phyloP scores from a whole-genome alignment of 495 filamentous ascomycete species.

The Apodospora peruviana region DNA sequence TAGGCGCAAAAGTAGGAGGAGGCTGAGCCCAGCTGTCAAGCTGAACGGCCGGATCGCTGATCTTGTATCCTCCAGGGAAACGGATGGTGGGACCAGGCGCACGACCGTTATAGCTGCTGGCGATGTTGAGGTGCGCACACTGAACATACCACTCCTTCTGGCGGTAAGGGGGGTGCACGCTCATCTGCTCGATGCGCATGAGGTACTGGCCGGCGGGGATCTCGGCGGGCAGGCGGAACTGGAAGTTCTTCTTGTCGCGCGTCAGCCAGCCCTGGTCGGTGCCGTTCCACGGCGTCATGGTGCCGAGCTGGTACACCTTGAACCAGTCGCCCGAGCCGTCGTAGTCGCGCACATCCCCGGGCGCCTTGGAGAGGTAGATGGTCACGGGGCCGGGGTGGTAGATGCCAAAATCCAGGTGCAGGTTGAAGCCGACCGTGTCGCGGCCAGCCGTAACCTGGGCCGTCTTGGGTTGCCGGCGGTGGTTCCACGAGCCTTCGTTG shows the following conservation, averaged over 20 bases:
- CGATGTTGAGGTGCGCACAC: slow-evolving; percentile 42
- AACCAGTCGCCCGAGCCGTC: slow-evolving; percentile 45
- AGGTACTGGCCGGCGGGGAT: slow-evolving; percentile 42
- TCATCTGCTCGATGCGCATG: slow-evolving; percentile 51
- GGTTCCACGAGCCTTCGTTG: slow-evolving; percentile 14
- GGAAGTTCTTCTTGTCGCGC: slow-evolving; percentile 8
- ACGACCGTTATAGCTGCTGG: slow-evolving; percentile 15
- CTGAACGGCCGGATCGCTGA: slow-evolving; percentile 10
- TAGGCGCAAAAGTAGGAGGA: slow-evolving; percentile 10
- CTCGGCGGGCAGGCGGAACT: slow-evolving; percentile 13
- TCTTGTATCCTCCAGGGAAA: slow-evolving; percentile 10
- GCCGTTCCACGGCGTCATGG: slow-evolving; percentile 11
- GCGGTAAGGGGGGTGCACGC: slow-evolving; percentile 34
- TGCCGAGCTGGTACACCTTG: slow-evolving; percentile 35
- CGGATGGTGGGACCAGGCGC: slow-evolving; percentile 8
- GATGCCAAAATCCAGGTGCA: slow-evolving; percentile 21
- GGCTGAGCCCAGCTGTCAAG: slow-evolving; percentile 14
- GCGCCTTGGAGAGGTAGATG: slow-evolving; percentile 41
- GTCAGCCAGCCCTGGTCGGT: slow-evolving; percentile 17
- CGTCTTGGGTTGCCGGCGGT: slow-evolving; percentile 12
- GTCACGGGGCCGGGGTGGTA: slow-evolving; percentile 14
- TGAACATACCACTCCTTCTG: slow-evolving; percentile 49
- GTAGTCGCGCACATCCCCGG: slow-evolving; percentile 33
- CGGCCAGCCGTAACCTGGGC: slow-evolving; percentile 12
- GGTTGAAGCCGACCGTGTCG: slow-evolving; percentile 12